Conservation (phyloP, 1,139 yeast species). For the Candida mesenterica region DNA sequence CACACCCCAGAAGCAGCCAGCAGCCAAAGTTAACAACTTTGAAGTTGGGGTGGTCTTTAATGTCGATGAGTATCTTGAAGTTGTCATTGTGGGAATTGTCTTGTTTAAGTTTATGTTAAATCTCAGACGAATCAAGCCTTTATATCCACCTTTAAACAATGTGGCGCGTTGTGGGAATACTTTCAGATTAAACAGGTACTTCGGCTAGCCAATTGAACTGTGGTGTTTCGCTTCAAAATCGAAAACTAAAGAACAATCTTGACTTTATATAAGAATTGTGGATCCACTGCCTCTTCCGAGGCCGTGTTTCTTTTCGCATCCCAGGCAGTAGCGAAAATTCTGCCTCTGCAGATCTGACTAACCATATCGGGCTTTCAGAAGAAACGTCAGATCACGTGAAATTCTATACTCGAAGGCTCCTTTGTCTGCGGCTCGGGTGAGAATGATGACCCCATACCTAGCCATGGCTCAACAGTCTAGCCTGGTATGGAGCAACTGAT, state of each 20-base stretch:
- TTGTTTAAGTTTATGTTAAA: not conserved
- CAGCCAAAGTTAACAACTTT: constrained; percentile 62
- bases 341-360: too few species aligned
- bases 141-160: not conserved
- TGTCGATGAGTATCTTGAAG: constrained; percentile 25
- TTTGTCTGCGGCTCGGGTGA: too few species aligned
- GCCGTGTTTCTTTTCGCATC: constrained; percentile 1
- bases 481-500: too few species aligned
- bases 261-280: constrained; percentile 5
- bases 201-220: too few species aligned
- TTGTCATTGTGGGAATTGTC: constrained; percentile 14
- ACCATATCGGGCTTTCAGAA: too few species aligned
- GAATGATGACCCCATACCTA: too few species aligned
- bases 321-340: too few species aligned
- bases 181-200: too few species aligned
- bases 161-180: not conserved
- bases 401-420: not conserved
- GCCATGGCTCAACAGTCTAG: too few species aligned
- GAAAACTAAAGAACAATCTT: not conserved
- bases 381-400: constrained; percentile 2
- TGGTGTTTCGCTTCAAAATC: not conserved
- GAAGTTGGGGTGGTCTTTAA: constrained; percentile 38
- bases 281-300: constrained; percentile 7
- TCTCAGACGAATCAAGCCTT: not conserved
- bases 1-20: constrained; percentile 96